These are phyloP conservation scores for Carnegiea gigantea DNA, from an alignment of 179 eudicot genomes.

Conservation along the genomic window DNA sequence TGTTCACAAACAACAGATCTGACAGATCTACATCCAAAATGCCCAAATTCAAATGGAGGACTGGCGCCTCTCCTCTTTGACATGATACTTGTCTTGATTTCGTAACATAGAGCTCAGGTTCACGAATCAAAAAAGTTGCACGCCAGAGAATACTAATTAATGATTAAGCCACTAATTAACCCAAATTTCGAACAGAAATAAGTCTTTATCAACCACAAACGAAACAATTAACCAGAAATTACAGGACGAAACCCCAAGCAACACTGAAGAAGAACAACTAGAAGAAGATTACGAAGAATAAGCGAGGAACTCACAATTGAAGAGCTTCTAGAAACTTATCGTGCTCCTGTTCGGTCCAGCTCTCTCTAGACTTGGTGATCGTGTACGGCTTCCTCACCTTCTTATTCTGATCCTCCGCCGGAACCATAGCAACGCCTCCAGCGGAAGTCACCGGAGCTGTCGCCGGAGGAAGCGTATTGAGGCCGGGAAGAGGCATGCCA, in stretches of 20 bases:
- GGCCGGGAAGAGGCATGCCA: conserved; percentile 51
- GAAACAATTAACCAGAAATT: not conserved
- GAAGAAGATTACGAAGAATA: not conserved
- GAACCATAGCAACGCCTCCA: conserved; percentile 2
- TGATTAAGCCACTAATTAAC: not conserved
- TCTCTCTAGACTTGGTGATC: conserved; percentile 89
- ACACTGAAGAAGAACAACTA: not conserved
- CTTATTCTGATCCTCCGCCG: conserved; percentile 53
- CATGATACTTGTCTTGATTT: too few relatives aligned
- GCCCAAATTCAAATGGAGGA: too few relatives aligned
- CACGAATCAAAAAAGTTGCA: not conserved
- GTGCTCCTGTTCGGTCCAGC: conserved; percentile 93
- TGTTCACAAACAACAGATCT: too few relatives aligned
- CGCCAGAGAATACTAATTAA: not conserved
- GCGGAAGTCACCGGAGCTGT: not conserved
- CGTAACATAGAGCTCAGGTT: not conserved
- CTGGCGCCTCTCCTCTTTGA: too few relatives aligned
- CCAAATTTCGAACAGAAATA: not conserved
- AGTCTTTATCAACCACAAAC: not conserved
- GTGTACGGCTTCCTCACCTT: conserved; percentile 87
- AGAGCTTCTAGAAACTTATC: conserved; percentile 96
- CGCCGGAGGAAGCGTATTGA: conserved; percentile 30
- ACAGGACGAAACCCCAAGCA: not conserved
- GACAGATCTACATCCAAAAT: too few relatives aligned
- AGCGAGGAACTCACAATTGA: conserved; percentile 60